Base-by-base conservation (phyloP, 805 yeast species). In the Candida ascalaphidarum region DNA sequence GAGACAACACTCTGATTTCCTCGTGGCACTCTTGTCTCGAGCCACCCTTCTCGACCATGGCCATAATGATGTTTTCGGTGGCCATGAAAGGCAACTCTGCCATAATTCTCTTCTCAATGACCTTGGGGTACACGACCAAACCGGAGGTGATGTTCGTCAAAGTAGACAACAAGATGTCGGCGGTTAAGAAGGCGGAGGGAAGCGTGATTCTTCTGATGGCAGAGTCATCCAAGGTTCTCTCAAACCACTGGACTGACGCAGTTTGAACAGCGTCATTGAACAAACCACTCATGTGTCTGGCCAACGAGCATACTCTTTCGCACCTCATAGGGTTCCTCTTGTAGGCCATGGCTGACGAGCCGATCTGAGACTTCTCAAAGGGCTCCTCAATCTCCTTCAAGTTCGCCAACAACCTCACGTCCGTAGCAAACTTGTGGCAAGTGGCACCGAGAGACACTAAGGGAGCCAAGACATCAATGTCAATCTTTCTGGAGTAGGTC, bases 271-370 rank as follows among this genome's bases (percentile, higher is more conserved):
- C 94, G 59, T 92, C 97, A 51, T 71, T 85, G 64, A 81, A 82
- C 44, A 86, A 66, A 11, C 95, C 81, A 40, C 95, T 95, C 60
- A 92, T 60, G 58, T 89, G 97, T 68, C 98, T 83, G 13, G 97
- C 77, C 42, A 92, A 72, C n/a, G 98, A 92, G 66, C 98, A 92
- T 35, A 92, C 96, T 61, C 98, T 78, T 68, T 92, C 98, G 53
- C 89, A 81, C 68, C 98, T 81, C 98, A 92, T 92, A 60, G 98
- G 98, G 66, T 92, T 92, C 67, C 98, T 81, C 75, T 92, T 92
- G 71, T 92, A 92, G 17, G 98, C 98, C 98, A 92, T 92, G 23
- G 98, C 98, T 31, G 85, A 74, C 9, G 96, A 86, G 23, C 98
- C 98, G 51, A 92, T 92, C 70, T 92, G 98, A n/a, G 88, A 77